Percentiles rank a stretch among this genome's conserved stretches.
phyloP scores from a whole-genome alignment of 1,139 yeast species.

The Candida neerlandica region DNA sequence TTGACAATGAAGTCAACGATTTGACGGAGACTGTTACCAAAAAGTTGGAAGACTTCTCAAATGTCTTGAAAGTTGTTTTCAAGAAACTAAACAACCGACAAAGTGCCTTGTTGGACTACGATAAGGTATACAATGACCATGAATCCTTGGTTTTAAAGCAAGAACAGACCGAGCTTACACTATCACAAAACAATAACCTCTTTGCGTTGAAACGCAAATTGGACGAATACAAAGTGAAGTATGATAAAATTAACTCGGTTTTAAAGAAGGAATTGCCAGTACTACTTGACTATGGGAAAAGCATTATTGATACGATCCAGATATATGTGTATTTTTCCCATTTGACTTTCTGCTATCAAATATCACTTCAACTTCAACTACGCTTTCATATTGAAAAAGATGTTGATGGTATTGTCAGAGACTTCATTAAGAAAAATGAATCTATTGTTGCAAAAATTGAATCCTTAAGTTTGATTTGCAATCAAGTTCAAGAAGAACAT shows the following conservation, averaged over 20 bases:
- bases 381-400: conserved; percentile 9
- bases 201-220: conserved; percentile 36
- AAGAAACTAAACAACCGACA: conserved; percentile 31
- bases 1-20: conserved; percentile 10
- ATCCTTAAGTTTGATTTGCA: conserved; percentile 22
- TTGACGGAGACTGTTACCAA: conserved; percentile 8
- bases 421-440: conserved; percentile 16
- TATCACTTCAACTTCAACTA: conserved; percentile 23
- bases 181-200: conserved; percentile 33
- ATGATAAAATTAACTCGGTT: conserved; percentile 30
- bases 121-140: conserved; percentile 28
- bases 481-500: neutral
- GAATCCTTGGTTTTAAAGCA: conserved; percentile 28
- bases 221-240: conserved; percentile 28
- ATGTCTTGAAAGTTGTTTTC: conserved; percentile 28
- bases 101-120: conserved; percentile 38
- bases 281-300: conserved; percentile 32
- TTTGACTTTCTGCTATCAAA: conserved; percentile 29
- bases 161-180: conserved; percentile 23
- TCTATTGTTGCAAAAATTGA: conserved; percentile 21
- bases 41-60: conserved; percentile 24
- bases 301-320: conserved; percentile 29
- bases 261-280: conserved; percentile 44
- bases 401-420: conserved; percentile 11
- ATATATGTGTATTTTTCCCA: conserved; percentile 33